Base-by-base conservation (phyloP, 108 stramenopile genomes). In the Chaetoceros tenuissimus region DNA sequence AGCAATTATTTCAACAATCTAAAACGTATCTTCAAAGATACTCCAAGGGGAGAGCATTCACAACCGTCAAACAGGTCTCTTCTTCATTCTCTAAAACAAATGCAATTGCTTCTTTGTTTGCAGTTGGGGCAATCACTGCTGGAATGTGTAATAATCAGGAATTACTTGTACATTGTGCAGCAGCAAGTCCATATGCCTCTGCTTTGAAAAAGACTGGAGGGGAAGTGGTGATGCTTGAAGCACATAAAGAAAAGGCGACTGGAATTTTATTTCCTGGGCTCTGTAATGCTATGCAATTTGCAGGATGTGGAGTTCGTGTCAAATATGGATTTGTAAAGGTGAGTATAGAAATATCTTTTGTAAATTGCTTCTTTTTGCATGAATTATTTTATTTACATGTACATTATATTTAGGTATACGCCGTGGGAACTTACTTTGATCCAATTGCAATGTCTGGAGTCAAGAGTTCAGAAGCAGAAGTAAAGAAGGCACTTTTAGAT, bases 291-390 rank as follows among this genome's bases (percentile, higher is more conserved):
- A 70, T 83, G 66, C 59, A 55, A 3, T 65, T 87, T 43, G 81
- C 61, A n/a, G 92, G 92, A 1, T 73, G 71, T 48, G 92, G 92
- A 2, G 92, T 93, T 46, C 78, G 92, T 21, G 61, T 93, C 55
- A 93, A 93, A 68, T 93, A 77, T 55, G 83, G 83, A 31, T 87
- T 93, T 70, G 85, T 93, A 45, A 93, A 93, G 66, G 77, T 74
- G 8, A 55, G 71, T 51, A 16, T 2, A 13, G n/a, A 23, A n/a
- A 23, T 5, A n/a, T 26, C n/a, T 26, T 50, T 2, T 18, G 24
- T 23, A 2, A 13, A 24, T 23, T 52, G 49, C 20, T 20, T 44
- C 13, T 44, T 44, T 17, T 16, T 44, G 46, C 19, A 47, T 47
- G 3, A 19, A 47, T 47, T 22, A 3, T 47, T 2, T 1, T 21